These are phyloP conservation scores for Blastocladiella emersonii DNA, from an alignment of 371 early-diverging fungal species.

Conservation along the genomic window DNA sequence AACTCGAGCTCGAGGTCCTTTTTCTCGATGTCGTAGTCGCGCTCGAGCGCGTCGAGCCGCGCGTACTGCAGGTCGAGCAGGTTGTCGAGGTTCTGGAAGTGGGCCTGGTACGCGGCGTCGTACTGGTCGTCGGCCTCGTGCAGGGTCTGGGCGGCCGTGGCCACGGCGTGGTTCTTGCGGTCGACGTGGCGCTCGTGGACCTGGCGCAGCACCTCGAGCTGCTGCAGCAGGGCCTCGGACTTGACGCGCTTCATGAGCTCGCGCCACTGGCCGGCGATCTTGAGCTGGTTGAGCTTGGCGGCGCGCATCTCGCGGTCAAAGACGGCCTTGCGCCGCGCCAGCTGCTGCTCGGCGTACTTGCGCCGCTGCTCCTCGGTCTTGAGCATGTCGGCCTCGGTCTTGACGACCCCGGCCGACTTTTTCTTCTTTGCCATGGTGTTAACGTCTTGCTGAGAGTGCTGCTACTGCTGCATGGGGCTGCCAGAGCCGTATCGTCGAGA, in stretches of 20 bases:
- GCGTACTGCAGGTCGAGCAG: constrained; percentile 29
- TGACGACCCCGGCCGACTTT: neutral
- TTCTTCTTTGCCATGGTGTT: neutral
- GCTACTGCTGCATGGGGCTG: too few species aligned
- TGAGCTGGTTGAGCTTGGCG: constrained; percentile 5
- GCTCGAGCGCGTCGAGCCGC: constrained; percentile 21
- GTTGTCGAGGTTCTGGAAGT: constrained; percentile 32
- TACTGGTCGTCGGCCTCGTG: constrained; percentile 36
- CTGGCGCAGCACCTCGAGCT: constrained; percentile 5
- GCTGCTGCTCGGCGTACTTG: neutral
- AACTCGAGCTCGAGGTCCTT: constrained; percentile 30
- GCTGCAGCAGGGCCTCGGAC: neutral
- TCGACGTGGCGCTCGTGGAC: constrained; percentile 27
- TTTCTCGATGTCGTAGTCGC: constrained; percentile 24
- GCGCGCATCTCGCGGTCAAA: neutral
- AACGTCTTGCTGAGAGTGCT: too few species aligned
- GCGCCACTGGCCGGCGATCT: constrained; percentile 4
- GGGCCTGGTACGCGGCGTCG: constrained; percentile 25
- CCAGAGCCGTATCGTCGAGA: too few species aligned
- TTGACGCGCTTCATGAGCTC: constrained; percentile 5
- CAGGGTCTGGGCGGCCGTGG: constrained; percentile 19
- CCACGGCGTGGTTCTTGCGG: constrained; percentile 22
- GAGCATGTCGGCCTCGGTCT: constrained; percentile 2
- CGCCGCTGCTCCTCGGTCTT: constrained; percentile 4
- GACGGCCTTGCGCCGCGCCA: constrained; percentile 3